These are phyloP conservation scores for Phytophthora macrochlamydospora DNA, from an alignment of 352 stramenopile species.

Conservation along the genomic window DNA sequence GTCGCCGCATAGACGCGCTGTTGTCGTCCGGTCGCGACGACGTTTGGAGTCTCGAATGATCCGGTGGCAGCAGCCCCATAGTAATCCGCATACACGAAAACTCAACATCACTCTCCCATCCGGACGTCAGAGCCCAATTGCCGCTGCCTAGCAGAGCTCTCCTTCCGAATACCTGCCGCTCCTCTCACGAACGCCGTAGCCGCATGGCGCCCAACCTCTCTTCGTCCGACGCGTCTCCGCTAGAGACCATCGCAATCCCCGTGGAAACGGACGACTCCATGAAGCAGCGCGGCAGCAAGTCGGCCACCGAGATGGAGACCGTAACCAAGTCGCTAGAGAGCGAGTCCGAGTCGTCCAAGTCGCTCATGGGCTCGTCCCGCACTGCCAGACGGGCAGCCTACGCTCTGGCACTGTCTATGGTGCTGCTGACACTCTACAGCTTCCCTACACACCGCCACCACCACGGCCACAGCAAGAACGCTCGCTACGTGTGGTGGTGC, in stretches of 20 bases:
- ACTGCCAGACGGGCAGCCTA: conserved; percentile 42
- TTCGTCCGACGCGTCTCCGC: conserved; percentile 9
- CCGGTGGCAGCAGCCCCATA: background rate
- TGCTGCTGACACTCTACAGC: conserved; percentile 72
- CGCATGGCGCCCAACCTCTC: conserved; percentile 26
- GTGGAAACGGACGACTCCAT: conserved; percentile 23
- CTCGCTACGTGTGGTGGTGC: conserved; percentile 96
- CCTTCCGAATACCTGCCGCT: background rate
- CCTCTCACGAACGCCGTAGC: conserved; percentile 1
- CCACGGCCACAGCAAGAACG: conserved; percentile 55
- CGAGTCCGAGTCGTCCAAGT: conserved; percentile 12
- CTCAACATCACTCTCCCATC: background rate
- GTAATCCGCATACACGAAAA: background rate
- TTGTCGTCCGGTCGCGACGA: background rate
- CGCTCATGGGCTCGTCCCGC: conserved; percentile 14
- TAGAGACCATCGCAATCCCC: conserved; percentile 21
- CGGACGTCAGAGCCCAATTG: conserved; percentile 8
- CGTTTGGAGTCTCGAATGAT: background rate
- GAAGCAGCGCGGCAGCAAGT: conserved; percentile 26
- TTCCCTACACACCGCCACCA: conserved; percentile 41
- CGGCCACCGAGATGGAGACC: background rate
- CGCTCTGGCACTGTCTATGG: conserved; percentile 49
- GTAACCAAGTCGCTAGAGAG: conserved; percentile 3
- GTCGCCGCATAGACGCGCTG: background rate
- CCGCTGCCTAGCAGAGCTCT: no score